These are phyloP conservation scores for Gymnopus androsaceus DNA, from an alignment of 1,284 basidiomycete species.

Conservation along the genomic window DNA sequence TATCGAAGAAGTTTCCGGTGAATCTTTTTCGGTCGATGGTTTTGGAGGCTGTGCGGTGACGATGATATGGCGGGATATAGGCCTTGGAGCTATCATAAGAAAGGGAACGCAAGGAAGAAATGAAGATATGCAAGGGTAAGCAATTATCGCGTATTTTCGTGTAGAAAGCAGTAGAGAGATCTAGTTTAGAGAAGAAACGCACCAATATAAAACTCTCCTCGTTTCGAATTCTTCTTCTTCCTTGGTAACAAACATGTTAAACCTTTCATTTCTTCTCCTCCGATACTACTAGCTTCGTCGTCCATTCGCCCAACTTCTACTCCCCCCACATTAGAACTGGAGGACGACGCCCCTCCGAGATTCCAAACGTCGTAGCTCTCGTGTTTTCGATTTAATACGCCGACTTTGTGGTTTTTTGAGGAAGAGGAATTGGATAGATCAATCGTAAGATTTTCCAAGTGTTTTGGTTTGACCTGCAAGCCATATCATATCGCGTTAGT, in stretches of 20 bases:
- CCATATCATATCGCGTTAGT: not conserved
- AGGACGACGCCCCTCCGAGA: not conserved
- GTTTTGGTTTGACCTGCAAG: constrained; percentile 63
- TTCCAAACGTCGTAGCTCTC: constrained; percentile 66
- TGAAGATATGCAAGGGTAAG: not conserved
- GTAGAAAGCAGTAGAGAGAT: no score
- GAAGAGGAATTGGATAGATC: constrained; percentile 42
- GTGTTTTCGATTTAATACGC: constrained; percentile 52
- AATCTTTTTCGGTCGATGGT: constrained; percentile 26
- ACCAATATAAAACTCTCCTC: constrained; percentile 63
- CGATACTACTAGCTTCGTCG: constrained; percentile 42
- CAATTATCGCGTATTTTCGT: no score
- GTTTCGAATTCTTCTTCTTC: constrained; percentile 55
- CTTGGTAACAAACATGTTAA: constrained; percentile 66
- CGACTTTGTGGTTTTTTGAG: constrained; percentile 39
- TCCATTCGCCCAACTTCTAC: constrained; percentile 14
- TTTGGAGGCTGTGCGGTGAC: constrained; percentile 49
- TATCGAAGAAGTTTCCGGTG: constrained; percentile 23
- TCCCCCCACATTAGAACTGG: not conserved
- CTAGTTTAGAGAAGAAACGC: constrained; percentile 21
- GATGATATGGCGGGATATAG: constrained; percentile 58
- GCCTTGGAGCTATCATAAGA: constrained; percentile 50
- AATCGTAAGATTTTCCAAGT: constrained; percentile 54
- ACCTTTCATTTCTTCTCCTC: constrained; percentile 63
- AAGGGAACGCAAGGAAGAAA: not conserved